Conservation (phyloP, 2,329 filamentous ascomycete species). For the Hymenoscyphus fraxineus region DNA sequence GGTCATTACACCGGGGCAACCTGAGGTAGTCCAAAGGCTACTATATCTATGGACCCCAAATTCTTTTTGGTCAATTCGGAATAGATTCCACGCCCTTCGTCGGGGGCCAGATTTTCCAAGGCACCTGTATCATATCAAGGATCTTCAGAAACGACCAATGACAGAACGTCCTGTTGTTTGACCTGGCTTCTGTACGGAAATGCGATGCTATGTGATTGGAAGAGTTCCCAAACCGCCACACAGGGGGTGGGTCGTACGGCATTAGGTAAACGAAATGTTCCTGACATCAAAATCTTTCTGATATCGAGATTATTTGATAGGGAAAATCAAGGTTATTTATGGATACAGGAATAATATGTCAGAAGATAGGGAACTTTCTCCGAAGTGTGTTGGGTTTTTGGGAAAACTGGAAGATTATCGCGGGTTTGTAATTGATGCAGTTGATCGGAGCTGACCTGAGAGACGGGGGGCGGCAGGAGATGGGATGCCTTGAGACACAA, state of each 20-base stretch:
- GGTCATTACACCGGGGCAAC: too few species aligned
- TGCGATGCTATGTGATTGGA: neutral
- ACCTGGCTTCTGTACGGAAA: neutral
- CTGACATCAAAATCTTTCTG: neutral
- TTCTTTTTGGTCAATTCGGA: too few species aligned
- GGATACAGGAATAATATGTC: too few species aligned
- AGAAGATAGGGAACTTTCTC: too few species aligned
- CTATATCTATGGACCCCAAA: too few species aligned
- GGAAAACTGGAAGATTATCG: too few species aligned
- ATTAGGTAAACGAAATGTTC: neutral
- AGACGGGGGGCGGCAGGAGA: neutral
- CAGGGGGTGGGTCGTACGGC: neutral
- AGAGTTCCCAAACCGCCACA: neutral
- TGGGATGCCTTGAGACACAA: neutral
- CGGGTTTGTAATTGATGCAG: slow-evolving; percentile 5
- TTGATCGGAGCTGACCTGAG: slow-evolving; percentile 4
- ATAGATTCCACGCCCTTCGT: too few species aligned
- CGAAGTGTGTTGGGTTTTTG: too few species aligned
- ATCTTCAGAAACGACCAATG: neutral
- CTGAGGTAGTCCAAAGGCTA: too few species aligned
- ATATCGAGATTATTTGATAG: neutral
- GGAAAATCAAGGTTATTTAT: too few species aligned
- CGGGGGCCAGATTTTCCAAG: neutral
- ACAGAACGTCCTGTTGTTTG: neutral
- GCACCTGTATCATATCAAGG: neutral